Conservation (phyloP, 164 flowering plant genomes). For the Annona cherimola region DNA sequence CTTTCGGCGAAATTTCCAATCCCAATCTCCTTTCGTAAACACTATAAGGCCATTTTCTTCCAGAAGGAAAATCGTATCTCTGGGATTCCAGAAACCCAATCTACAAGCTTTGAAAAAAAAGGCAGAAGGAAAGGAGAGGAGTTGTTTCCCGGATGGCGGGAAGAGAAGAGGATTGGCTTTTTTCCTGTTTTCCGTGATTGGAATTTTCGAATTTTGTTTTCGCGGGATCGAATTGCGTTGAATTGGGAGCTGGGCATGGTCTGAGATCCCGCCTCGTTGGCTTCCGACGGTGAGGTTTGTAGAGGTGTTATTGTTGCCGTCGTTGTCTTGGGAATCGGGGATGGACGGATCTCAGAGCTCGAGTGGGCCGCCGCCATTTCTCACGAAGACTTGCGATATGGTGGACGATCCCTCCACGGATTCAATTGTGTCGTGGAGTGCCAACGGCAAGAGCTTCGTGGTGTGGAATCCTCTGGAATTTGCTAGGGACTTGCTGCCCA, state of each 20-base stretch:
- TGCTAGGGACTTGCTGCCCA: constrained; percentile 50
- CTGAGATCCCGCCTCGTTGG: neutral
- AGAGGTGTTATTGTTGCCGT: neutral
- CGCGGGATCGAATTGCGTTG: neutral
- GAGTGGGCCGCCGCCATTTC: constrained; percentile 51
- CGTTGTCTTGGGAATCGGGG: neutral
- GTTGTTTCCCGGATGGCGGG: neutral
- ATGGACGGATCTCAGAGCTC: constrained; percentile 52
- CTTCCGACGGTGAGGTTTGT: neutral
- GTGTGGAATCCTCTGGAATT: constrained; percentile 64
- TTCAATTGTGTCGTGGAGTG: constrained; percentile 53
- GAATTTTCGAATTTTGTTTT: neutral
- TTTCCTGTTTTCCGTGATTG: neutral
- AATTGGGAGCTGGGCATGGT: neutral
- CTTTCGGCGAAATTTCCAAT: neutral
- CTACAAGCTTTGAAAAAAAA: neutral
- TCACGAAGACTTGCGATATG: constrained; percentile 60
- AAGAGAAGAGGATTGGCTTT: neutral
- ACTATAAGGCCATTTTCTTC: neutral
- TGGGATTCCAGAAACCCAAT: neutral
- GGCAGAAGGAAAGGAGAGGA: neutral
- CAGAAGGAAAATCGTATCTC: neutral
- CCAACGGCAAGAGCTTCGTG: constrained; percentile 36
- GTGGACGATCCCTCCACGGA: constrained; percentile 51
- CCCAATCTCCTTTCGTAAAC: neutral